Evolutionary conservation across 345 rosid species (phyloP), one percentile per base, ranked within the genome.

Genomic region (Euclidium syriacum): DNA sequence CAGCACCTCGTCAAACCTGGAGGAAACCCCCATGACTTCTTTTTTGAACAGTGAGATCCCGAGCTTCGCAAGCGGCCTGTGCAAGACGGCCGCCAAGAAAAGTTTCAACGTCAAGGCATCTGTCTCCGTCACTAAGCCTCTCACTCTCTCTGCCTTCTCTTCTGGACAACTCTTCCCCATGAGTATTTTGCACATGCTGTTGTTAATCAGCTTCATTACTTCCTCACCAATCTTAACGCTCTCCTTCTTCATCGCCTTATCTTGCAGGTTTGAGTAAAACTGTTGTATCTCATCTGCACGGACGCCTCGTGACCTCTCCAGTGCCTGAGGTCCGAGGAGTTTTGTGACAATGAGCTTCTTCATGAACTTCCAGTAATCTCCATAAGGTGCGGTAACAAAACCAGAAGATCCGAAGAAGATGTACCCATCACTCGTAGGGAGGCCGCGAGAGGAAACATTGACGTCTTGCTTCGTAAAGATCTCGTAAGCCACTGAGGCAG

Each of bases 291-390:
- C 76, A 51, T 71, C 67, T 0, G 48, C 18, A 12, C 79, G 34
- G 17, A 67, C 17, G n/a, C 9, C 3, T 1, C 61, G 20, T 2
- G 55, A 61, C 20, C 65, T 39, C 19, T 62, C 58, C 2, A 72
- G 39, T 10, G 67, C 70, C 7, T 26, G 48, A 6, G 33, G 2
- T 3, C 50, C 52, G 19, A 76, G 71, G 40, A 76, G 7, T 10
- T 76, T 41, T 2, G 68, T 56, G 11, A 63, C 41, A 4, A 57
- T 49, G 10, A 76, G 66, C 41, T 76, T 72, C 55, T 63, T 72
- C 77, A 76, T 71, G 76, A 75, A 71, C 50, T 49, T 59, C 72
- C 79, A 70, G 58, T 75, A 67, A 7, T 56, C 73, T 30, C 73
- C 78, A n/a, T 68, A 62, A 2, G 70, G 73, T 11, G 70, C 66